Conservation (phyloP, 2,329 filamentous ascomycete genomes). For the Claviceps humidiphila region DNA sequence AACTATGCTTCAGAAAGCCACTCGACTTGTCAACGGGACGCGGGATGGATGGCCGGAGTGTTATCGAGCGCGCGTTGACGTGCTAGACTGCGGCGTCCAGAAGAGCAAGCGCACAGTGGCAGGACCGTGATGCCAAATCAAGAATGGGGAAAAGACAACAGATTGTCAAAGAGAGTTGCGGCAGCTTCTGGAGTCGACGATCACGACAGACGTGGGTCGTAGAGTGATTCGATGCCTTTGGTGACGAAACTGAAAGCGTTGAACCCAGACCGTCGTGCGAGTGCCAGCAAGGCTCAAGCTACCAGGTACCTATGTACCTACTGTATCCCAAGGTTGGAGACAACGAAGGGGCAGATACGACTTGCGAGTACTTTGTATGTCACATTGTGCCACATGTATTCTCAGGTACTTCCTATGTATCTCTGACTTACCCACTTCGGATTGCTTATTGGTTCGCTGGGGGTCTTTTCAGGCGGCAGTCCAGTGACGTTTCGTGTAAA, state of each 20-base stretch:
- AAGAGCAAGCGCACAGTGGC: slow-evolving; percentile 3
- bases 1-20: neutral
- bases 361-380: slow-evolving; percentile 8
- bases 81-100: slow-evolving; percentile 4
- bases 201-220: neutral
- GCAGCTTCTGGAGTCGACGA: neutral
- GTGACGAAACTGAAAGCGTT: neutral
- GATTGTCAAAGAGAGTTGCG: slow-evolving; percentile 1
- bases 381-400: slow-evolving; percentile 1
- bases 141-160: slow-evolving; percentile 1
- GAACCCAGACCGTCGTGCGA: neutral
- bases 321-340: slow-evolving; percentile 13
- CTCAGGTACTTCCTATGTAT: slow-evolving; percentile 11
- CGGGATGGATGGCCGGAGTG: neutral
- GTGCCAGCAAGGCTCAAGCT: slow-evolving; percentile 18
- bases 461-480: slow-evolving; percentile 3
- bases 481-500: slow-evolving; percentile 10
- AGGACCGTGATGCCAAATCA: neutral
- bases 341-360: slow-evolving; percentile 7
- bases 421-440: neutral
- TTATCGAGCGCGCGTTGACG: slow-evolving; percentile 2
- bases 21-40: neutral
- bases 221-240: slow-evolving; percentile 4
- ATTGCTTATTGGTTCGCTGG: slow-evolving; percentile 3
- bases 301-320: no score